phyloP scores from a whole-genome alignment of 139 green algal genomes.

The Pleodorina starrii region DNA sequence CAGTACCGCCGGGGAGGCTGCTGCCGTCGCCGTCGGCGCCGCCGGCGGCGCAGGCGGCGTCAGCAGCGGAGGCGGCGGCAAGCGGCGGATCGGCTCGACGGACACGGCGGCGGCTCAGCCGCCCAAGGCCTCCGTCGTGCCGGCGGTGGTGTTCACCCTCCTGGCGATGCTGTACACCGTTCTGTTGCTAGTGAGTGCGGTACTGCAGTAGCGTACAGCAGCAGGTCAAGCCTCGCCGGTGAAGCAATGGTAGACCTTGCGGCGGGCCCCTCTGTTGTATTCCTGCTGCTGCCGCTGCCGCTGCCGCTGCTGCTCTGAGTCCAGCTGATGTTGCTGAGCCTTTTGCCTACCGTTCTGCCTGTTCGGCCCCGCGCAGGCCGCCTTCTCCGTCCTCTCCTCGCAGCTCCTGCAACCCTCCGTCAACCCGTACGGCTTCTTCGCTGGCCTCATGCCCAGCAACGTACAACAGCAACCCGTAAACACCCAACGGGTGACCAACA shows the following conservation, averaged over 20 bases:
- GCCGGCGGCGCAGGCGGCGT: too few relatives aligned
- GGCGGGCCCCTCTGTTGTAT: too few relatives aligned
- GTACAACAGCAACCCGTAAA: background rate
- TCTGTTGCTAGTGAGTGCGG: background rate
- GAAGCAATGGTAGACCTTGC: background rate
- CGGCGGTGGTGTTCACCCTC: too few relatives aligned
- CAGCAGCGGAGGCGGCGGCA: too few relatives aligned
- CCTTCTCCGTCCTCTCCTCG: background rate
- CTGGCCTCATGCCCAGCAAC: background rate
- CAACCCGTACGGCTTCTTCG: constrained; percentile 20
- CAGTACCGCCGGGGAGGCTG: too few relatives aligned
- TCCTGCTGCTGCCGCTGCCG: too few relatives aligned
- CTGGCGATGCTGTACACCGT: background rate
- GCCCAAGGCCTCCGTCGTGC: too few relatives aligned
- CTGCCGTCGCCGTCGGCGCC: too few relatives aligned
- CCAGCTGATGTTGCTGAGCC: background rate
- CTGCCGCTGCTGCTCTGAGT: too few relatives aligned
- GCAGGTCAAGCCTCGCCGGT: background rate
- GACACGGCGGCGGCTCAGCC: too few relatives aligned
- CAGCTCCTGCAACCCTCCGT: background rate
- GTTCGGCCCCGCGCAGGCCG: background rate
- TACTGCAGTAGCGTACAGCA: background rate
- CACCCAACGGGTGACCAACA: background rate
- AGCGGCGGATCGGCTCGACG: too few relatives aligned
- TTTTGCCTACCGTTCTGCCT: background rate